Conservation (phyloP, 2,329 filamentous ascomycete species). For the Myotisia sp. region DNA sequence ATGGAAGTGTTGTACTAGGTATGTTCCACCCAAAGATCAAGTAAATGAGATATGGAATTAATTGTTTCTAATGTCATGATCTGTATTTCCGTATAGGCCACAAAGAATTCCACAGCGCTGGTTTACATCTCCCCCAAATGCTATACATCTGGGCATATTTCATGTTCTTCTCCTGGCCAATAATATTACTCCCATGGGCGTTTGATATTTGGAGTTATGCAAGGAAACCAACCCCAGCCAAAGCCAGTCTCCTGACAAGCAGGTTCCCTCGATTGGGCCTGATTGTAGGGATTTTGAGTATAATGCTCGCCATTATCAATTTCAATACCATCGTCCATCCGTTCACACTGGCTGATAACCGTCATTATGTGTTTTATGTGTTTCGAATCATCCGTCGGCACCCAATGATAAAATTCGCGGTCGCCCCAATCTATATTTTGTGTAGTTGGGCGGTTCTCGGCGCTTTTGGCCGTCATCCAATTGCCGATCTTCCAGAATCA, state of each 20-base stretch:
- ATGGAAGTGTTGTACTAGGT: slow-evolving; percentile 84
- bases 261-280: slow-evolving; percentile 28
- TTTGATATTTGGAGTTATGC: slow-evolving; percentile 16
- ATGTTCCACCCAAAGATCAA: too few relatives aligned
- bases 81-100: slow-evolving; percentile 47
- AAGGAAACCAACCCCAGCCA: neutral
- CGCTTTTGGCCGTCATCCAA: slow-evolving; percentile 37
- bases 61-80: too few relatives aligned
- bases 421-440: slow-evolving; percentile 55
- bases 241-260: slow-evolving; percentile 6
- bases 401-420: slow-evolving; percentile 48
- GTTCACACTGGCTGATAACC: slow-evolving; percentile 89
- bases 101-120: slow-evolving; percentile 85
- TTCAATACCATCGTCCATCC: slow-evolving; percentile 91
- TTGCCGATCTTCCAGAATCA: too few relatives aligned
- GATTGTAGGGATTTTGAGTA: slow-evolving; percentile 21
- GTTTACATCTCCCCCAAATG: slow-evolving; percentile 79
- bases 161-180: slow-evolving; percentile 73
- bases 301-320: slow-evolving; percentile 43
- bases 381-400: slow-evolving; percentile 72
- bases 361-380: slow-evolving; percentile 94
- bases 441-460: slow-evolving; percentile 56
- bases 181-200: slow-evolving; percentile 47
- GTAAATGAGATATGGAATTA: too few relatives aligned
- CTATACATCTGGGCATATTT: slow-evolving; percentile 91